Conservation (phyloP, 1,139 yeast genomes). For the Taiozyma onychis region DNA sequence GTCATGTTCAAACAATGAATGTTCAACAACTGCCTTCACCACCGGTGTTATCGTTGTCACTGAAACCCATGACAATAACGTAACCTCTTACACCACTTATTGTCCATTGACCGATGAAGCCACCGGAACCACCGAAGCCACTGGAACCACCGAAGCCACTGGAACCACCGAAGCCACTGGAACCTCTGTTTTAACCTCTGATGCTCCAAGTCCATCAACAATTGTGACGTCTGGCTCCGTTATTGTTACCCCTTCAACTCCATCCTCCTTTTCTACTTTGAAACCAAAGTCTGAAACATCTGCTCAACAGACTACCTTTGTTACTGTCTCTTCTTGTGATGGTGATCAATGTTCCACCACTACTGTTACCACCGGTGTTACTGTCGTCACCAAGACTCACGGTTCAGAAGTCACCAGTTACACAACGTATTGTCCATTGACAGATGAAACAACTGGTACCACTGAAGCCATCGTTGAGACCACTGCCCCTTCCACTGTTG, state of each 20-base stretch:
- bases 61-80: conserved; percentile 11
- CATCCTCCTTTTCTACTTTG: not conserved
- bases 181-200: conserved; percentile 3
- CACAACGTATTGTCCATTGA: conserved; percentile 31
- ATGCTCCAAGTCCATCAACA: conserved; percentile 28
- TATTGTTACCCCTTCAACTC: not conserved
- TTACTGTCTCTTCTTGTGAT: conserved; percentile 23
- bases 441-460: conserved; percentile 4
- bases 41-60: conserved; percentile 37
- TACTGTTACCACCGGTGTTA: conserved; percentile 7
- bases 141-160: too few species aligned
- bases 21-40: conserved; percentile 31
- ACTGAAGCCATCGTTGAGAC: conserved; percentile 6
- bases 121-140: not conserved
- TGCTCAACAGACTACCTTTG: conserved; percentile 8
- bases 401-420: conserved; percentile 23
- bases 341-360: not conserved
- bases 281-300: not conserved
- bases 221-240: not conserved
- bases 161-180: too few species aligned
- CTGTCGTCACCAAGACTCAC: conserved; percentile 21
- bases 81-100: conserved; percentile 4
- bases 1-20: conserved; percentile 33
- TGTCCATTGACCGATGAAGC: conserved; percentile 8
- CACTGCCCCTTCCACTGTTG: conserved; percentile 5